Base-by-base conservation (phyloP, 1,284 basidiomycete genomes). In the Ustilago xerochloae region DNA sequence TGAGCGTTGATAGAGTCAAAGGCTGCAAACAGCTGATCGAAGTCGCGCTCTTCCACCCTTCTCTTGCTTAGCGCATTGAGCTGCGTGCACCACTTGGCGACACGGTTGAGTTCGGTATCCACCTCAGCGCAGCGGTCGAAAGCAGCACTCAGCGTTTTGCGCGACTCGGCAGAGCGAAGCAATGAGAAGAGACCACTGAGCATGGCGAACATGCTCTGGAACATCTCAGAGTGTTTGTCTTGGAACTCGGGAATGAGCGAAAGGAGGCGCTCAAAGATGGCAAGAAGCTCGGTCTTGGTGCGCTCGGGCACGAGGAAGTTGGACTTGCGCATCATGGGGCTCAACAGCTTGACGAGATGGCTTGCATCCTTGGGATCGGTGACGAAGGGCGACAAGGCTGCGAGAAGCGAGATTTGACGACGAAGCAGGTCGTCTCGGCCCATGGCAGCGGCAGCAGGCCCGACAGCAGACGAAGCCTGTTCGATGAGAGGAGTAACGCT, bases 1-100 rank as follows among this genome's bases (percentile, higher is more conserved):
- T 85, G 85, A 54, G 91, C 91, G 84, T 93, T 96, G 54, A 99
- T 86, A 10, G 81, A 84, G 4, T 89, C 88, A 84, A 94, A 97
- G 0, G 93, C 94, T 1, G 86, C 84, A 15, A 99, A 87, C 3
- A 96, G 91, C 46, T 89, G 88, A 70, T 97, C 93, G 79, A 97
- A 97, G 84, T 99, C 93, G 1, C 94, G 92, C 83, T 99, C 94
- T 55, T 97, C 94, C 36, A 96, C 85, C 15, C 93, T 89, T 76
- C 89, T 91, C 1, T 85, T 85, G 1, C 93, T 95, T 84, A 91
- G 98, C 0, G 95, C 90, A 80, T 99, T 99, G 65, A 99, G 88
- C 1, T 67, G 78, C 2, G 49, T 49, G 15, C 72, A 62, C 82
- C 78, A 81, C 29, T 50, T 20, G 12, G 74, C 62, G 12, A 78